These are phyloP conservation scores for Rhodotorula graminis DNA, from an alignment of 768 basidiomycete species.

Conservation along the genomic window DNA sequence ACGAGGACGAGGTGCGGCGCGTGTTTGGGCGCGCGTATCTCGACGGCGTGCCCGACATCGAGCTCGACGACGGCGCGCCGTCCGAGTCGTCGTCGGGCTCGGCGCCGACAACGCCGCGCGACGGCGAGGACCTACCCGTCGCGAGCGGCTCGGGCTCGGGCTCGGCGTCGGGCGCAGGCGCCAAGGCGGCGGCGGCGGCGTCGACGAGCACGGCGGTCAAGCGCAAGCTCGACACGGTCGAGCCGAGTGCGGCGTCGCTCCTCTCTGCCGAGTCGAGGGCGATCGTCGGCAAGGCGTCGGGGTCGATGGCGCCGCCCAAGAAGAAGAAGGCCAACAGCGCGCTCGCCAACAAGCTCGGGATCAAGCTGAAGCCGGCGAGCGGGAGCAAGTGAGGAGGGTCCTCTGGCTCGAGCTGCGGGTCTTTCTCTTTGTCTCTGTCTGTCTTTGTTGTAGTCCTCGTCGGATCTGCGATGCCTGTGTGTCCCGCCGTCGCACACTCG, in stretches of 20 bases:
- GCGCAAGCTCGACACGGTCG: slow-evolving; percentile 74
- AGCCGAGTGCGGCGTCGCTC: slow-evolving; percentile 65
- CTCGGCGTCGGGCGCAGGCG: not conserved
- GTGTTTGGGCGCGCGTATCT: slow-evolving; percentile 70
- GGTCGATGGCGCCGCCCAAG: slow-evolving; percentile 53
- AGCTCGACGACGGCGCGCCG: slow-evolving; percentile 34
- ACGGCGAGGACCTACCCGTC: slow-evolving; percentile 42
- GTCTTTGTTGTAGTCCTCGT: not conserved
- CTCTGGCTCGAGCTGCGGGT: not conserved
- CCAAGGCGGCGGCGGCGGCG: not conserved
- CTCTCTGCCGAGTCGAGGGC: slow-evolving; percentile 63
- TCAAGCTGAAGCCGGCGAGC: slow-evolving; percentile 56
- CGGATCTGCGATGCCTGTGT: too few species aligned
- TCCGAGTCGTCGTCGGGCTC: slow-evolving; percentile 42
- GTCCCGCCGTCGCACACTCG: too few species aligned
- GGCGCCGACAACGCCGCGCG: slow-evolving; percentile 40
- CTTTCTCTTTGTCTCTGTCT: not conserved
- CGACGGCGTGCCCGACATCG: slow-evolving; percentile 39
- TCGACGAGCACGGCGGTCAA: slow-evolving; percentile 51
- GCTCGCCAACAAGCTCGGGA: slow-evolving; percentile 63
- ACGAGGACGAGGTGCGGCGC: slow-evolving; percentile 79
- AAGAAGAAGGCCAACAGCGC: slow-evolving; percentile 54
- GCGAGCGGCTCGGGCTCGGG: slow-evolving; percentile 42
- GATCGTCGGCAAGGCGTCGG: slow-evolving; percentile 56
- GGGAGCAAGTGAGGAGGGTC: not conserved